phyloP scores from a whole-genome alignment of 805 yeast species.

The Candida glaebosa region DNA sequence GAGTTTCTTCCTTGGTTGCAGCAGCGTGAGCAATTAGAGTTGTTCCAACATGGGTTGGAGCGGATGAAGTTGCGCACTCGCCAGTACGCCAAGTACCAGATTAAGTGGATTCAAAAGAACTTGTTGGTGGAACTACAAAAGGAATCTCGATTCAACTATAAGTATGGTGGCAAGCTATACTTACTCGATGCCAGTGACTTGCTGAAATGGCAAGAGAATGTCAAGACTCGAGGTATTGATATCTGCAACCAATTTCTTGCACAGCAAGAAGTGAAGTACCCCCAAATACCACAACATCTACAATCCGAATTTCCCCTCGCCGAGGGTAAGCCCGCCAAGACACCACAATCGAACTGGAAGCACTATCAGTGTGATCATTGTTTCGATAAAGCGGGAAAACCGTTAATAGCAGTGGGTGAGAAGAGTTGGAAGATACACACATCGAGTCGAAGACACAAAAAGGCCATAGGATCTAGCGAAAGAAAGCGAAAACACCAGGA shows the following conservation, averaged over 20 bases:
- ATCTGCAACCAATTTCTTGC: conserved; percentile 42
- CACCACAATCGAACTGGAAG: conserved; percentile 49
- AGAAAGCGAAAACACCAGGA: conserved; percentile 54
- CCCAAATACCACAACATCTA: conserved; percentile 27
- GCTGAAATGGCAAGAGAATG: conserved; percentile 54
- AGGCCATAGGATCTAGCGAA: conserved; percentile 44
- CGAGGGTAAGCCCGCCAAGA: conserved; percentile 13
- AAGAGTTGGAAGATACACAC: conserved; percentile 68
- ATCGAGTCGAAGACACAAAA: conserved; percentile 63
- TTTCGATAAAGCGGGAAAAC: conserved; percentile 48
- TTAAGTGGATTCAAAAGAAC: conserved; percentile 82
- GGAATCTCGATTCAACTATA: conserved; percentile 42
- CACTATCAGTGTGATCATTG: conserved; percentile 71
- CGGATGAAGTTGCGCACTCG: conserved; percentile 83
- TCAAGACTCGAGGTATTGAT: conserved; percentile 49
- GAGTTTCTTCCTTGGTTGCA: conserved; percentile 75
- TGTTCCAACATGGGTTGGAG: conserved; percentile 49
- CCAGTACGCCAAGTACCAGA: conserved; percentile 82
- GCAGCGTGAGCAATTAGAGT: conserved; percentile 8
- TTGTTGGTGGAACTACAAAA: conserved; percentile 57
- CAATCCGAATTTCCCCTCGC: conserved; percentile 20
- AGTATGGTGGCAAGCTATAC: conserved; percentile 62
- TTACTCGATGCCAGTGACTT: conserved; percentile 78
- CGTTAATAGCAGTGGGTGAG: conserved; percentile 68
- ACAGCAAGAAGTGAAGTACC: conserved; percentile 20